A percentile compares a stretch with the other conserved stretches of the same genome.
Evolutionary conservation across 78 protist species (phyloP).

Genomic region (Dictyostelium purpureum): DNA sequence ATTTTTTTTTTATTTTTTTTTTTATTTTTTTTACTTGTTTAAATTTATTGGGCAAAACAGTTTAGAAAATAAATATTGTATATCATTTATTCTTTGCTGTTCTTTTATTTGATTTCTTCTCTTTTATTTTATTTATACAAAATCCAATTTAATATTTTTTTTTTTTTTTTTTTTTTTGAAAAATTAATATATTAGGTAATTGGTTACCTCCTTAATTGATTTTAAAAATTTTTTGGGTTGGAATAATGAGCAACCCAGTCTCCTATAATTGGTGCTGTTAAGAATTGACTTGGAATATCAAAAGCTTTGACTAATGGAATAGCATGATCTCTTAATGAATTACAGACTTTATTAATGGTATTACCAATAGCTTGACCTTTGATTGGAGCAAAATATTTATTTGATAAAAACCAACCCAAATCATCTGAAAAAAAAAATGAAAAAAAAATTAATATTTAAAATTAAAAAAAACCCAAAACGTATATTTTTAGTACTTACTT

Average conservation of each 20-base stretch:
- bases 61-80: no score
- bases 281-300: slow-evolving; percentile 75
- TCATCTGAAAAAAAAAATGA: not conserved
- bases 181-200: no score
- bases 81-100: no score
- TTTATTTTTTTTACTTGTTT: no score
- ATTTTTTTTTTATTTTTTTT: no score
- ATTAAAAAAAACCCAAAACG: not conserved
- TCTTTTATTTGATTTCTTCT: no score
- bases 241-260: slow-evolving; percentile 77
- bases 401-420: slow-evolving; percentile 74
- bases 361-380: slow-evolving; percentile 71
- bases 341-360: slow-evolving; percentile 67
- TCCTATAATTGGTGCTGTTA: slow-evolving; percentile 83
- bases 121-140: no score
- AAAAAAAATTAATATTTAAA: not conserved
- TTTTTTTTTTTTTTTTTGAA: no score
- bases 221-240: slow-evolving; percentile 67
- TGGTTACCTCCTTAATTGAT: no score
- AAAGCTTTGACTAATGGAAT: slow-evolving; percentile 84
- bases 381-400: slow-evolving; percentile 75
- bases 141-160: no score
- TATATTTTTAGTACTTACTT: slow-evolving; percentile 14
- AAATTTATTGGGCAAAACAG: no score
- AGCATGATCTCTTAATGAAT: slow-evolving; percentile 47